Evolutionary conservation across 176 grass and related monocot genomes (phyloP).

Genomic region (Paspalum notatum): DNA sequence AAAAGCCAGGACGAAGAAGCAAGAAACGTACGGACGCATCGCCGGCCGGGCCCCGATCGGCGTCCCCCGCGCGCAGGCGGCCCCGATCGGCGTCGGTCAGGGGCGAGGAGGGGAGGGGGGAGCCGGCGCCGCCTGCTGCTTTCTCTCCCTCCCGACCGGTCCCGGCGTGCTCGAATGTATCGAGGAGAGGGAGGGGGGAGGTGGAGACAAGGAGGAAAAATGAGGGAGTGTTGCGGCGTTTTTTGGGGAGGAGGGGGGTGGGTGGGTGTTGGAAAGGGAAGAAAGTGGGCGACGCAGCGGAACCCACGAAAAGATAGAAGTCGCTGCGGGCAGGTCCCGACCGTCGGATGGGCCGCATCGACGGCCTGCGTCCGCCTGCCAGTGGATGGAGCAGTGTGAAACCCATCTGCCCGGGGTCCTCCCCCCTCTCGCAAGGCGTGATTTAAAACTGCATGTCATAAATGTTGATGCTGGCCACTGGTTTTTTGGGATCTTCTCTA

Average conservation of each 20-base stretch:
- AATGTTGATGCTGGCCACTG: background rate
- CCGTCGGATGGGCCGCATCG: background rate
- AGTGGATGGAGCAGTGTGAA: background rate
- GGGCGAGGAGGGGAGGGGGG: background rate
- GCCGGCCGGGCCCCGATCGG: constrained; percentile 23
- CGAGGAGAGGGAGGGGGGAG: constrained; percentile 10
- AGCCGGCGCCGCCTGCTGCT: background rate
- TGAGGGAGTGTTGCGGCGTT: constrained; percentile 23
- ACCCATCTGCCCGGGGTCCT: background rate
- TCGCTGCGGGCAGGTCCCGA: background rate
- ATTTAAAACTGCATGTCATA: background rate
- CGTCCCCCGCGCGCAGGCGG: constrained; percentile 7
- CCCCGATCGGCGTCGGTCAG: constrained; percentile 33
- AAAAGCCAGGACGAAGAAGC: background rate
- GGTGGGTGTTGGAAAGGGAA: constrained; percentile 27
- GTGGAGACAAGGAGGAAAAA: constrained; percentile 8
- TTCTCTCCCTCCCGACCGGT: constrained; percentile 23
- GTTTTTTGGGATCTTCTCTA: background rate
- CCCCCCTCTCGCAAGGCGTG: background rate
- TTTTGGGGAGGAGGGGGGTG: constrained; percentile 3
- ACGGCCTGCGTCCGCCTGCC: background rate
- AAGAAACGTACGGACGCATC: constrained; percentile 44
- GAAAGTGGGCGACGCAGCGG: constrained; percentile 36
- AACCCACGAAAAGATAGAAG: constrained; percentile 24
- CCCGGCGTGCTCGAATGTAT: background rate